These are phyloP conservation scores for Sugiyamaella americana DNA, from an alignment of 805 yeast species.

Conservation along the genomic window DNA sequence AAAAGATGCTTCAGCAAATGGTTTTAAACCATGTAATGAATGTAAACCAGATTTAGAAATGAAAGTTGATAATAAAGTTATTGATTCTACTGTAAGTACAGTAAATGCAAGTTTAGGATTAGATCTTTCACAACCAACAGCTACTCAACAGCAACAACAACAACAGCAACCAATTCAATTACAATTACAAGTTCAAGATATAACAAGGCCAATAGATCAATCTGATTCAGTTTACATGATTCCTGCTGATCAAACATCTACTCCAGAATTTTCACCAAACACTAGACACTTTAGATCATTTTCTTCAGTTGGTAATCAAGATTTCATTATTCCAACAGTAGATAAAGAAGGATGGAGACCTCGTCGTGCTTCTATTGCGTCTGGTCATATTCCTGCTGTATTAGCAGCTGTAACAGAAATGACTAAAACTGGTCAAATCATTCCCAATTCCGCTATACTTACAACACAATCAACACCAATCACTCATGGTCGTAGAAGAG, in stretches of 20 bases:
- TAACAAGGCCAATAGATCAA: neutral
- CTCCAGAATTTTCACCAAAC: slow-evolving; percentile 3
- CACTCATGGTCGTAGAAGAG: neutral
- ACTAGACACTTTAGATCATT: slow-evolving; percentile 6
- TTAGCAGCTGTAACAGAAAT: slow-evolving; percentile 17
- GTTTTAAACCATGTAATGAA: slow-evolving; percentile 46
- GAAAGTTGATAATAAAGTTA: slow-evolving; percentile 16
- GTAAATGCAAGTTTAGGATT: slow-evolving; percentile 58
- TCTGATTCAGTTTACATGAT: slow-evolving; percentile 9
- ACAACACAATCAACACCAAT: slow-evolving; percentile 6
- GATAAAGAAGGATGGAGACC: slow-evolving; percentile 16
- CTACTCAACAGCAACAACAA: slow-evolving; percentile 22
- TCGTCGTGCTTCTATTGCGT: slow-evolving; percentile 23
- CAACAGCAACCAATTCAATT: slow-evolving; percentile 28
- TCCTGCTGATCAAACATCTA: slow-evolving; percentile 18
- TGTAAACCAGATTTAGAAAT: slow-evolving; percentile 46
- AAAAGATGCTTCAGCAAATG: slow-evolving; percentile 39
- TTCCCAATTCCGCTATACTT: slow-evolving; percentile 3
- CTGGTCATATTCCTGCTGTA: slow-evolving; percentile 22
- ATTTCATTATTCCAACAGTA: neutral
- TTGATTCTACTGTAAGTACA: slow-evolving; percentile 46
- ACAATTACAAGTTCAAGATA: too few species aligned
- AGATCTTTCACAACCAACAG: slow-evolving; percentile 33
- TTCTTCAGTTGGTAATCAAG: slow-evolving; percentile 6
- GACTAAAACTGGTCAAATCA: slow-evolving; percentile 3